Evolutionary conservation across 306 rosid genomes (phyloP).

Genomic region (Fagus crenata): DNA sequence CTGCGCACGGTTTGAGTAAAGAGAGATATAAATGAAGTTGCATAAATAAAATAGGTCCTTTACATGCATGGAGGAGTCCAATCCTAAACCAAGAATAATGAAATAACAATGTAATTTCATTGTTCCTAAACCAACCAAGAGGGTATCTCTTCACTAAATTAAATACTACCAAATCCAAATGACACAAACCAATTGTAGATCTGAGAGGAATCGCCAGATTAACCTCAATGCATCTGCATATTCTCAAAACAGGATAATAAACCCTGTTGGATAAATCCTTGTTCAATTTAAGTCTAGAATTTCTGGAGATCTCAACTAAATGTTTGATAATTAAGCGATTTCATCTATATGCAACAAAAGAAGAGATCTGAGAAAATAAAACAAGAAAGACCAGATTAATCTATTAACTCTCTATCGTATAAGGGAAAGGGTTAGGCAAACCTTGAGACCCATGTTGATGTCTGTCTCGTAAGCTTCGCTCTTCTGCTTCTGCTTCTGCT

Average conservation of each 20-base stretch:
- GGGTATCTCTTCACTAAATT: background rate
- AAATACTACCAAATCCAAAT: no score
- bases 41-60: background rate
- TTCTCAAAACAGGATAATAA: background rate
- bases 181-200: background rate
- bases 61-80: background rate
- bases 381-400: background rate
- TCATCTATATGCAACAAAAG: no score
- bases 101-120: background rate
- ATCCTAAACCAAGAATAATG: constrained; percentile 1
- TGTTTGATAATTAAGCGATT: no score
- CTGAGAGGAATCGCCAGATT: background rate
- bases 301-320: no score
- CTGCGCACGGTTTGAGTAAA: constrained; percentile 36
- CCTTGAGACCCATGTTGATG: constrained; percentile 1
- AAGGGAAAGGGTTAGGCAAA: background rate
- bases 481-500: no score
- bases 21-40: background rate
- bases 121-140: background rate
- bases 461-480: no score
- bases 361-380: background rate
- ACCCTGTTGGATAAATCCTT: background rate
- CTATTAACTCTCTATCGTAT: background rate
- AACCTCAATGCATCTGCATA: background rate
- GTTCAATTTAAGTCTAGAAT: no score